Percentiles rank a stretch among this genome's conserved stretches.
Evolutionary conservation across 176 grass and related monocot species (phyloP).

Genomic region (Urochloa ruziziensis): DNA sequence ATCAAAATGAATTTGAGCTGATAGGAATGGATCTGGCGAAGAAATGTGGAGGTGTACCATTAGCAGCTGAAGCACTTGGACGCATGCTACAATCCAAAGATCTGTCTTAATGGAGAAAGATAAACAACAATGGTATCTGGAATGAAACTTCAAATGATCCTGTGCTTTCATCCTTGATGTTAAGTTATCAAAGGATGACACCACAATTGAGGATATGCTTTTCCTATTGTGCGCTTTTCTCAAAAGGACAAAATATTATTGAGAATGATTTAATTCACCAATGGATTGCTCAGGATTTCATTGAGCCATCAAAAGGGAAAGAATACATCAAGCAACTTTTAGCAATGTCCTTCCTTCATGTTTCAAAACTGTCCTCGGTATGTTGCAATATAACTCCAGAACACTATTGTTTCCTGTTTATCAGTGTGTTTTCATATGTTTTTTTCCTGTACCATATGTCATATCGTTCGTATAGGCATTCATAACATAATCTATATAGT

Average conservation of each 20-base stretch:
- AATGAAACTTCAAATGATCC: not conserved
- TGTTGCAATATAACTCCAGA: too few relatives aligned
- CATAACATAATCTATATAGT: too few relatives aligned
- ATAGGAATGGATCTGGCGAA: not conserved
- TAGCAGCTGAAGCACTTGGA: not conserved
- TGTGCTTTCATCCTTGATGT: not conserved
- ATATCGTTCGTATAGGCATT: too few relatives aligned
- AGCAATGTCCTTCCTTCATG: not conserved
- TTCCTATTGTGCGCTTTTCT: not conserved
- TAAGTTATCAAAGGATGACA: not conserved
- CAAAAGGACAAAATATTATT: not conserved
- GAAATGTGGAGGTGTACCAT: not conserved
- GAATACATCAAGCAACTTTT: not conserved
- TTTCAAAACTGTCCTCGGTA: not conserved
- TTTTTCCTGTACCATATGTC: too few relatives aligned
- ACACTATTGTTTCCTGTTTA: too few relatives aligned
- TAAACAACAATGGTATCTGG: not conserved
- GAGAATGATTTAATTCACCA: not conserved
- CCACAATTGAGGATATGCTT: not conserved
- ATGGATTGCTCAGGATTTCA: not conserved
- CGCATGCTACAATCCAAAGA: not conserved
- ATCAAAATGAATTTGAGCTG: not conserved
- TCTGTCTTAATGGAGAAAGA: not conserved
- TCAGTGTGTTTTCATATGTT: too few relatives aligned
- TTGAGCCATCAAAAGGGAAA: not conserved